phyloP scores from a whole-genome alignment of 345 rosid species.

The Xanthoceras sorbifolium region DNA sequence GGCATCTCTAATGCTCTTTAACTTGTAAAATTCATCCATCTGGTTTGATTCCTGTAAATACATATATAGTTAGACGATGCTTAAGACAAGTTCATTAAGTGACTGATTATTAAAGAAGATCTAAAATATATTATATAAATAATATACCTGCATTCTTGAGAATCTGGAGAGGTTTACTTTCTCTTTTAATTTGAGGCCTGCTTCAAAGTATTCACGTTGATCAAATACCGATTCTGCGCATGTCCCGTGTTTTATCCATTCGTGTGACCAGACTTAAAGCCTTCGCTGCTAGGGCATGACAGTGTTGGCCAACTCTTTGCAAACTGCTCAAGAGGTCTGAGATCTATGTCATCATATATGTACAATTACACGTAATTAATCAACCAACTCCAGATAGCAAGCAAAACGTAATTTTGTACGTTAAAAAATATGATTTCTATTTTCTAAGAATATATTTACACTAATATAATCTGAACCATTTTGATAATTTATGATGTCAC shows the following conservation, averaged over 20 bases:
- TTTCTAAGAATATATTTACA: too few relatives aligned
- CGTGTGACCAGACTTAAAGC: conserved; percentile 69
- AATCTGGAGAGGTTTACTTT: conserved; percentile 55
- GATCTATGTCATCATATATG: conserved; percentile 36
- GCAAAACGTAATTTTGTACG: too few relatives aligned
- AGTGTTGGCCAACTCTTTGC: conserved; percentile 71
- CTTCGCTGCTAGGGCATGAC: conserved; percentile 70
- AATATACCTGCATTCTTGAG: conserved; percentile 49
- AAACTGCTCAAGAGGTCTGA: conserved; percentile 47
- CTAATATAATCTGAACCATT: too few relatives aligned
- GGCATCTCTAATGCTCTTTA: conserved; percentile 44
- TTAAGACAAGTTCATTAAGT: too few relatives aligned
- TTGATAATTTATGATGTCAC: too few relatives aligned
- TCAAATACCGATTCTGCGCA: conserved; percentile 71
- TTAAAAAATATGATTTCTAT: too few relatives aligned
- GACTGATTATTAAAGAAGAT: too few relatives aligned
- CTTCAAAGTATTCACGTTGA: conserved; percentile 68
- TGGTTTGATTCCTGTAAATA: conserved; percentile 53
- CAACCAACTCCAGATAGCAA: too few relatives aligned
- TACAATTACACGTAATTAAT: too few relatives aligned
- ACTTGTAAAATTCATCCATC: conserved; percentile 58
- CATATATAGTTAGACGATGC: too few relatives aligned
- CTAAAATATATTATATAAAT: too few relatives aligned
- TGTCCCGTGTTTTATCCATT: conserved; percentile 86
- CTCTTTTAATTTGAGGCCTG: conserved; percentile 52